Evolutionary conservation across 768 basidiomycete genomes (phyloP), one percentile per base, ranked within the genome.

Genomic region (Mycena albidolilacea): DNA sequence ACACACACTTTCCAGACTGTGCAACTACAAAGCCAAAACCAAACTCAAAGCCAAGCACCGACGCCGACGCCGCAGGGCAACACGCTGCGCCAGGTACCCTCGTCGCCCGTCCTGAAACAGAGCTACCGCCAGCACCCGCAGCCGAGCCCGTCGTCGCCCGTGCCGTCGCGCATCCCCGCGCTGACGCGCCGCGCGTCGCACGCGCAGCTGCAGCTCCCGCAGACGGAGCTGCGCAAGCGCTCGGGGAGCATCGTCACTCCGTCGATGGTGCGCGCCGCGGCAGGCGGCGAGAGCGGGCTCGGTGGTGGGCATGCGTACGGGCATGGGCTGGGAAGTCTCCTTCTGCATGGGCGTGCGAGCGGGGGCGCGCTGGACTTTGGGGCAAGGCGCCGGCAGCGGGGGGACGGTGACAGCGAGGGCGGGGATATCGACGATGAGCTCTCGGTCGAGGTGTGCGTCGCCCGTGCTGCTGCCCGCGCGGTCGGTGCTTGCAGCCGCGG

Each of bases 161-260:
- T 37, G 17, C 67, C 68, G 4, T 70, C 75, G 46, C 75, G 75
- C 37, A 75, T 75, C 38, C 75, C 75, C 21, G 68, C 76, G 0
- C 70, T 78, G 60, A 35, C 74, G 57, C 77, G 77, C 46, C 76
- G 77, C 14, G 75, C 74, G 60, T 81, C 80, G 14, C 75, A 78
- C 64, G 76, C 77, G 30, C 80, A 80, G 35, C 72, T 81, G 1
- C 81, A 79, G 37, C 74, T 79, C 21, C 78, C 81, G 35, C 77
- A 79, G 58, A 70, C 78, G 8, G 70, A 74, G 54, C 76, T 78
- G 54, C 78, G 82, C 39, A 82, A 80, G 61, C 79, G 82, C 35
- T 81, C 83, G 2, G 82, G 82, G 59, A 84, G 80, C 38, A 76
- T 81, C 48, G 70, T 81, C 21, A 79, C 77, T 9, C 73, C 74